Base-by-base conservation (phyloP, 225 moss, liverwort and hornwort species). In the Takakia lepidozioides region DNA sequence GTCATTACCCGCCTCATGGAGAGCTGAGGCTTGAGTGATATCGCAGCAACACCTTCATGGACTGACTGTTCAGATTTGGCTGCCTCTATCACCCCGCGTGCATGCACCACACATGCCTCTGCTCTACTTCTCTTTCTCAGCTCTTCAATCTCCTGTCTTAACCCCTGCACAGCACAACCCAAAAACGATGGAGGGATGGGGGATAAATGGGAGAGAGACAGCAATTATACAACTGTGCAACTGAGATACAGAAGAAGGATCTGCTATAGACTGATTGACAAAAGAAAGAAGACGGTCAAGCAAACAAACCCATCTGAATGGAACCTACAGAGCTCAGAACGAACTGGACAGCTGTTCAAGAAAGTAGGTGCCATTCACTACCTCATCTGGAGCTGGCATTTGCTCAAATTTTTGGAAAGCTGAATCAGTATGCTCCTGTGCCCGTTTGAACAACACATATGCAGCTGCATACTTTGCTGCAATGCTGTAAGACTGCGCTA, bases 91-190 rank as follows among this genome's bases (percentile, higher is more conserved):
- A 95, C 82, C 53, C 82, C 82, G 54, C 76, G 72, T 25, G 95
- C 87, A 78, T 95, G 95, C 48, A 85, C 86, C 24, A 95, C 69
- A 53, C 86, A 95, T 43, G 90, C 87, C 43, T 95, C 86, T 46
- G 82, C 89, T 66, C 82, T 73, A 60, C 86, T 73, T 48, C 42
- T 52, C 38, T 60, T 73, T 70, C 49, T 73, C 60, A 79, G 84
- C 24, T 84, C 76, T 55, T 86, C 72, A 16, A 65, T 57, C 51
- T 90, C 63, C 20, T 49, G 58, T 43, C 62, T 66, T 34, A 90
- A 25, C 13, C 65, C 78, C 66, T 80, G 65, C 3, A 62, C 19
- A 10, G 55, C 51, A 28, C 20, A 47, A 69, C 69, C 44, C 44
- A 58, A 28, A 37, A 34, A 58, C n/a, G n/a, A n/a, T n/a, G n/a